phyloP scores from a whole-genome alignment of 1,284 basidiomycete species.

The Puccinia horiana region DNA sequence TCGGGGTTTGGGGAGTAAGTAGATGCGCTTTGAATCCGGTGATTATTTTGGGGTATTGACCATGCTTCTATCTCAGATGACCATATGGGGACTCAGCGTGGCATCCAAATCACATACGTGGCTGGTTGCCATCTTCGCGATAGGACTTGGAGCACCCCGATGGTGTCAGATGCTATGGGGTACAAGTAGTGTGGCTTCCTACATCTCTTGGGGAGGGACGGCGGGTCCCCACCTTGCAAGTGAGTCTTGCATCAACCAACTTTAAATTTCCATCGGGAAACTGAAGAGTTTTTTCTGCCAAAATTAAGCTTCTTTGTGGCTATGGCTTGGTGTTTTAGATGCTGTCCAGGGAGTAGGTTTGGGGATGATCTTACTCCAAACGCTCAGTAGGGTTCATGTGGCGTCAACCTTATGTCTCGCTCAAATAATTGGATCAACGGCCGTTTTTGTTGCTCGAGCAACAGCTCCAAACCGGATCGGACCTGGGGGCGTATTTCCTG shows the following conservation, averaged over 20 bases:
- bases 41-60: background rate
- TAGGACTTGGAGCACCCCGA: constrained; percentile 82
- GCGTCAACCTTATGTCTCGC: constrained; percentile 85
- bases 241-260: constrained; percentile 11
- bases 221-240: constrained; percentile 73
- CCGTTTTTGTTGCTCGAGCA: constrained; percentile 80
- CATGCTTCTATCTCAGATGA: constrained; percentile 48
- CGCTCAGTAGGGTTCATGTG: constrained; percentile 84
- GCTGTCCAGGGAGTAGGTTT: constrained; percentile 88
- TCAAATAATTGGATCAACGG: constrained; percentile 66
- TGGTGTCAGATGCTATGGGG: constrained; percentile 90
- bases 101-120: constrained; percentile 90
- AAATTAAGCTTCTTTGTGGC: constrained; percentile 75
- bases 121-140: constrained; percentile 89
- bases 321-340: constrained; percentile 89
- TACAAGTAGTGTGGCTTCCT: constrained; percentile 77
- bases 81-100: constrained; percentile 74
- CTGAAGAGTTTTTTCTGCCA: constrained; percentile 12
- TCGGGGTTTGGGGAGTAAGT: constrained; percentile 73
- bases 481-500: constrained; percentile 85
- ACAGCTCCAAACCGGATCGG: constrained; percentile 81
- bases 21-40: constrained; percentile 57
- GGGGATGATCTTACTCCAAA: constrained; percentile 90
- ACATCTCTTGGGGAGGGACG: constrained; percentile 83
- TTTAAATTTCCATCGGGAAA: background rate